phyloP scores from a whole-genome alignment of 2,329 filamentous ascomycete species.

The Alternaria panax region DNA sequence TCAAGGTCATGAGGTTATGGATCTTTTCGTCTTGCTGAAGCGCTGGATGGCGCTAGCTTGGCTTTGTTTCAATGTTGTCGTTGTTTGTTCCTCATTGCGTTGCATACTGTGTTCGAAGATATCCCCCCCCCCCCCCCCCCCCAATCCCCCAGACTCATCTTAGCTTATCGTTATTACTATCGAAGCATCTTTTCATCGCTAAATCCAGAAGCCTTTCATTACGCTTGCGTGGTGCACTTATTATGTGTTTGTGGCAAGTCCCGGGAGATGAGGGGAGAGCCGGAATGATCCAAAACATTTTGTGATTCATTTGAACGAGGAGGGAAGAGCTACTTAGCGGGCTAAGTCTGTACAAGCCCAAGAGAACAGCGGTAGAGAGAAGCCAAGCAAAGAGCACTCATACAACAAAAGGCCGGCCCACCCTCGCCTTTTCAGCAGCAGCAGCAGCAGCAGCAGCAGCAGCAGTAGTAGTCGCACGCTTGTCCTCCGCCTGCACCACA shows the following conservation, averaged over 20 bases:
- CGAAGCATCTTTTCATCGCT: not conserved
- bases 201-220: not conserved
- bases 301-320: not conserved
- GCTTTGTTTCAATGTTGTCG: not conserved
- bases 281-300: not conserved
- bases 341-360: not conserved
- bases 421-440: constrained; percentile 7
- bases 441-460: constrained; percentile 1
- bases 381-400: constrained; percentile 3
- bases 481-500: constrained; percentile 10
- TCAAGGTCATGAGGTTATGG: constrained; percentile 7
- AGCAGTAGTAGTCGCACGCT: not conserved
- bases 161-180: constrained; percentile 13
- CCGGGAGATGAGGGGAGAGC: not conserved
- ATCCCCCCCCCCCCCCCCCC: too few relatives aligned
- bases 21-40: not conserved
- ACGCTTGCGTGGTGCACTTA: not conserved
- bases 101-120: constrained; percentile 18
- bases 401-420: constrained; percentile 19
- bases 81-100: not conserved
- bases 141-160: constrained; percentile 5
- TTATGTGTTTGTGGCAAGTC: not conserved
- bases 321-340: not conserved
- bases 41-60: not conserved
- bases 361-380: not conserved